Evolutionary conservation across 1,284 basidiomycete genomes (phyloP).

Genomic region (Volvariella volvacea): DNA sequence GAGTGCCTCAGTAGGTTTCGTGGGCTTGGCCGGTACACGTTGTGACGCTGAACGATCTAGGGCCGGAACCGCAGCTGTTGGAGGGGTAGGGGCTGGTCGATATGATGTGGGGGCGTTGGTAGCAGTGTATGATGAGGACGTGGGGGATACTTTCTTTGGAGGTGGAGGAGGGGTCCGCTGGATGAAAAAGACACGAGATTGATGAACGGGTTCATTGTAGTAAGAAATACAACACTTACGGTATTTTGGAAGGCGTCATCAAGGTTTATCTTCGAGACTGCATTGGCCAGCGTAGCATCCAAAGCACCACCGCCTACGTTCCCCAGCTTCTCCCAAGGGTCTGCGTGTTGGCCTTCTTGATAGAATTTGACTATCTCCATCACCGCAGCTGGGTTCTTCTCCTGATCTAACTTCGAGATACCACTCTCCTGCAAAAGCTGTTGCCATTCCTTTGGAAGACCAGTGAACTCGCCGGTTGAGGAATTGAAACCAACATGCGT

Average conservation of each 20-base stretch:
- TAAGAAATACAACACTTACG: conserved; percentile 29
- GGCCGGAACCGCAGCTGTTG: conserved; percentile 46
- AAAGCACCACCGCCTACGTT: conserved; percentile 25
- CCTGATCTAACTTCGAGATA: conserved; percentile 92
- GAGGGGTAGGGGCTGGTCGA: conserved; percentile 63
- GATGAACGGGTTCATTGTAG: conserved; percentile 2
- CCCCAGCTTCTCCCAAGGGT: conserved; percentile 62
- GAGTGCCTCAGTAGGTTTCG: conserved; percentile 44
- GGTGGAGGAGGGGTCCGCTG: conserved; percentile 53
- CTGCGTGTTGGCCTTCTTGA: conserved; percentile 70
- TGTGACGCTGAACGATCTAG: conserved; percentile 77
- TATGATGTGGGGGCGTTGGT: conserved; percentile 42
- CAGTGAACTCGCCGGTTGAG: conserved; percentile 96
- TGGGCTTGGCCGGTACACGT: conserved; percentile 49
- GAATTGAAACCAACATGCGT: conserved; percentile 99
- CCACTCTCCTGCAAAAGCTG: conserved; percentile 95
- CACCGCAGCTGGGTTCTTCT: conserved; percentile 96
- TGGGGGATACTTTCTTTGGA: conserved; percentile 32
- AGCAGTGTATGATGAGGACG: conserved; percentile 4
- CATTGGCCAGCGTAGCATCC: conserved; percentile 7
- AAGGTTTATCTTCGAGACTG: conserved; percentile 7
- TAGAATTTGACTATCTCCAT: conserved; percentile 99
- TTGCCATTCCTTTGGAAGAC: conserved; percentile 98
- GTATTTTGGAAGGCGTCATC: conserved; percentile 46
- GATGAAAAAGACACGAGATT: conserved; percentile 8